Conservation (phyloP, 495 filamentous ascomycete species). For the Aspergillus ellipticus region DNA sequence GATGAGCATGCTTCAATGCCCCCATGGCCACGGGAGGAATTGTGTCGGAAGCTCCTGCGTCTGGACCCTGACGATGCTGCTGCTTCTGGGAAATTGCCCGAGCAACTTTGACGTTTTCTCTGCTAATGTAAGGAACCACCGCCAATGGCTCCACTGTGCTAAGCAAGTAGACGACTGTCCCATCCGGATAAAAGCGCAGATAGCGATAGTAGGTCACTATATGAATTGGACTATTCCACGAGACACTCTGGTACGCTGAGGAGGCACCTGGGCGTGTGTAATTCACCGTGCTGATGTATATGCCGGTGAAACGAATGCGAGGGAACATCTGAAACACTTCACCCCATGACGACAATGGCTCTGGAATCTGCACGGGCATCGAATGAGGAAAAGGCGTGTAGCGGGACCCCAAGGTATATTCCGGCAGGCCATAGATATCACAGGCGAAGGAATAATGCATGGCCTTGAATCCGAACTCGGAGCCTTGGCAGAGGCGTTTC, state of each 20-base stretch:
- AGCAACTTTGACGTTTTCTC: slow-evolving; percentile 43
- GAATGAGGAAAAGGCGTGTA: slow-evolving; percentile 42
- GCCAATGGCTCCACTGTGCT: slow-evolving; percentile 78
- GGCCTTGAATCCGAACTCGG: slow-evolving; percentile 69
- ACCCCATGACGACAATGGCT: slow-evolving; percentile 39
- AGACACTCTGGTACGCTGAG: slow-evolving; percentile 47
- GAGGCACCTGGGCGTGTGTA: slow-evolving; percentile 79
- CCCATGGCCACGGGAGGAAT: slow-evolving; percentile 38
- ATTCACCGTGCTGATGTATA: slow-evolving; percentile 95
- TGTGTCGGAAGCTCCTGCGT: slow-evolving; percentile 38
- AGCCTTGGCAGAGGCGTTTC: slow-evolving; percentile 67
- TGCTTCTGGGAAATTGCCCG: slow-evolving; percentile 25
- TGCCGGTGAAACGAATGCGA: slow-evolving; percentile 86
- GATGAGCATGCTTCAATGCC: slow-evolving; percentile 55
- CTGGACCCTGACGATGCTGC: slow-evolving; percentile 30
- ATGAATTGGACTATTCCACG: slow-evolving; percentile 82
- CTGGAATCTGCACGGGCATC: slow-evolving; percentile 31
- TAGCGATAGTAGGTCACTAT: slow-evolving; percentile 99
- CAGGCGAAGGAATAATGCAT: slow-evolving; percentile 82
- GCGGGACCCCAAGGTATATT: slow-evolving; percentile 35
- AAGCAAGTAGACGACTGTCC: slow-evolving; percentile 71
- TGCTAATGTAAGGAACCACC: slow-evolving; percentile 70
- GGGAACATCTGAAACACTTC: slow-evolving; percentile 78
- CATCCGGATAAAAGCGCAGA: slow-evolving; percentile 89
- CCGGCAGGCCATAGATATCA: slow-evolving; percentile 58